phyloP scores from a whole-genome alignment of 1,284 basidiomycete species.

The Cryptococcus sp. region DNA sequence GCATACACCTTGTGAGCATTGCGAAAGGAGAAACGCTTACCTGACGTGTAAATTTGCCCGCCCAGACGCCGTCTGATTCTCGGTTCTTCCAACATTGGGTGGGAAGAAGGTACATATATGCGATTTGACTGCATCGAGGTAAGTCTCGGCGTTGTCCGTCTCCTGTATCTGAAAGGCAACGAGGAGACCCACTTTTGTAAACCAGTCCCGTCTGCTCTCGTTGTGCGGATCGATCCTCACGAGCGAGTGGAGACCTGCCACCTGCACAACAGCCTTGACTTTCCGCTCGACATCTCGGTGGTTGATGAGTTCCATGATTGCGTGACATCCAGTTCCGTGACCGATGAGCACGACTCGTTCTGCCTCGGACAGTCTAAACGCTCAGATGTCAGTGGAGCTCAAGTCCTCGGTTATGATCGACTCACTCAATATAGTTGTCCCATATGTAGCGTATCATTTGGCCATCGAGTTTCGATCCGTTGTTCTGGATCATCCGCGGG shows the following conservation, averaged over 20 bases:
- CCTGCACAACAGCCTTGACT: slow-evolving; percentile 72
- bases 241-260: slow-evolving; percentile 64
- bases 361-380: slow-evolving; percentile 67
- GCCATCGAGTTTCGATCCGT: slow-evolving; percentile 33
- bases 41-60: slow-evolving; percentile 43
- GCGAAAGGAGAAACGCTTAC: slow-evolving; percentile 17
- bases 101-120: slow-evolving; percentile 46
- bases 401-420: slow-evolving; percentile 22
- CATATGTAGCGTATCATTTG: slow-evolving; percentile 80
- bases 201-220: slow-evolving; percentile 45
- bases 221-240: slow-evolving; percentile 47
- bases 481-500: slow-evolving; percentile 32
- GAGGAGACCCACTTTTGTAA: slow-evolving; percentile 32
- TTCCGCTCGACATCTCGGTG: slow-evolving; percentile 64
- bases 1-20: too few species aligned
- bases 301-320: slow-evolving; percentile 72
- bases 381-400: not conserved
- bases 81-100: slow-evolving; percentile 46
- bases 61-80: slow-evolving; percentile 44
- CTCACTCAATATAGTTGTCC: slow-evolving; percentile 90
- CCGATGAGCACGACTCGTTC: slow-evolving; percentile 78
- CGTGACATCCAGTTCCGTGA: slow-evolving; percentile 77
- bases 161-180: not conserved
- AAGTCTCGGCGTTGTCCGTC: not conserved
- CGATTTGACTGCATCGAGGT: slow-evolving; percentile 26